Base-by-base conservation (phyloP, 352 stramenopile genomes). In the Phytophthora sp. region DNA sequence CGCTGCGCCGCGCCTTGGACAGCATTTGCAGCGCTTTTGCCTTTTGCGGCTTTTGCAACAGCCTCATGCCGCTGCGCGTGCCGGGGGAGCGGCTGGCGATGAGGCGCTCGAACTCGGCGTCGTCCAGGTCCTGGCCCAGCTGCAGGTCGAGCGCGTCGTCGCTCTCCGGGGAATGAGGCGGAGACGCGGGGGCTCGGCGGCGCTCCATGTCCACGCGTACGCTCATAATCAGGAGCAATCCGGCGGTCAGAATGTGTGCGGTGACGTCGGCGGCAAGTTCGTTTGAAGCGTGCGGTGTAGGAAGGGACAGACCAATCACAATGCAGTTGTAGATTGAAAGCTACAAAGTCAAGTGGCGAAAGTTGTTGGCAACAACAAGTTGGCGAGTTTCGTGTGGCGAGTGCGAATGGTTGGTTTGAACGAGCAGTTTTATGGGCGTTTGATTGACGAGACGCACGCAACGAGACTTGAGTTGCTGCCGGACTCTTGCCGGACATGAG, bases 181-280 rank as follows among this genome's bases (percentile, higher is more conserved):
- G 57, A 61, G 59, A 53, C 20, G 12, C 32, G 20, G 18, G 38
- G 12, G 37, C 23, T 46, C 50, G 55, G 8, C 55, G 62, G 21
- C 66, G 66, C 63, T 76, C 66, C 66, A 74, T 73, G 32, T 74
- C 66, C 32, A 56, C 28, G 50, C 41, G 26, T 39, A 48, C 31
- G 23, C 60, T 68, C 63, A 72, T 72, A 71, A 71, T 71, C 62
- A 34, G 38, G 32, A 61, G 39, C n/a, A 58, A 56, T 63, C 43
- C 30, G 42, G 30, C 39, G 28, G 27, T 30, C 45, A 10, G 48
- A 57, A 48, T 43, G 48, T n/a, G 15, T 42, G 35, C 35, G 35
- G 20, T 12, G 10, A 9, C 18, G 38, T 28, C 37, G n/a, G n/a
- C 18, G 37, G 11, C 8, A 11, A n/a, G 9, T 23, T 9, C 9